Base-by-base conservation (phyloP, 495 filamentous ascomycete genomes). In the Penicillium taxi region DNA sequence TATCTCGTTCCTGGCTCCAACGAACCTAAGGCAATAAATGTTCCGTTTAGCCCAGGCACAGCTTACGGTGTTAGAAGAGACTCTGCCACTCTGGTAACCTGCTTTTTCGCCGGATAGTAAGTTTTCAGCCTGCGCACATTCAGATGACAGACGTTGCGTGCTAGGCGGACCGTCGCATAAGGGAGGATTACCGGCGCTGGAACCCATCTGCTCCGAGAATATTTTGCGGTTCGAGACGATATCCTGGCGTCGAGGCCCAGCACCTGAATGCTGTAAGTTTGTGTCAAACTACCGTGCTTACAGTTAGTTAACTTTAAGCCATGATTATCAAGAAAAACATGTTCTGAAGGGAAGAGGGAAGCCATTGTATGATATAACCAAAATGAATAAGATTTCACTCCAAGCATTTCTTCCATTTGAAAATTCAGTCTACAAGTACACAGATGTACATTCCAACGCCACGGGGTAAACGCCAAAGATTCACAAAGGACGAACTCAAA, bases 141-240 rank as follows among this genome's bases (percentile, higher is more conserved):
- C 63, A 68, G 45, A 62, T 63, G 61, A 41, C 55, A n/a, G 55
- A 63, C 3, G 44, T 49, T 24, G 28, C 45, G 0, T 63, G 67
- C 28, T 63, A 65, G 30, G 40, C 59, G 0, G 63, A 66, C 43
- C 55, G 58, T 13, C 59, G 58, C 27, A 51, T 39, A 1, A 30
- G 56, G 8, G 52, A 64, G 8, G 60, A 63, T 45, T 74, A 66
- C 41, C 56, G 61, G 11, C 55, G 59, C 35, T 71, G 44, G 42
- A 62, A 73, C 33, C 69, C 70, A 1, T 56, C 53, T 6, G 51
- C 53, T 4, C 49, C 53, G 6, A 61, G 25, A 51, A 54, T 15
- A 61, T 64, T 26, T 32, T 62, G 6, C 44, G 58, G 14, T 64
- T 62, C 57, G 41, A 37, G 46, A 63, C 47, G 54, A 42, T 71